Base-by-base conservation (phyloP, 768 basidiomycete genomes). In the Tricholoma sp. region DNA sequence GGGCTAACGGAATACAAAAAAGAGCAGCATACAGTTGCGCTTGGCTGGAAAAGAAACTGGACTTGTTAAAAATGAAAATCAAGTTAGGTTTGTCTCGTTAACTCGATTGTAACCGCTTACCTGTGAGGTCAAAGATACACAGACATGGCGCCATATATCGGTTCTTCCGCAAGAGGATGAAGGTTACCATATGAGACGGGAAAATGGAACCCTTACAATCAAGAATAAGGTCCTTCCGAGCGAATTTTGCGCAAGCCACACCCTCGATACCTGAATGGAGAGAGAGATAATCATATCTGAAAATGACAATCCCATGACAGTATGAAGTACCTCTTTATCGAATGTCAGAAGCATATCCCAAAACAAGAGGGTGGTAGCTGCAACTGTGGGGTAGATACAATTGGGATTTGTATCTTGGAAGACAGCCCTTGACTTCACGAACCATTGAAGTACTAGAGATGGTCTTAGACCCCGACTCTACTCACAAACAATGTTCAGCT, bases 281-380 rank as follows among this genome's bases (percentile, higher is more conserved):
- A 24, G 4, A 5, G 28, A 24, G 11, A 28, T 29, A 37, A 39
- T 20, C 34, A 20, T 12, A 1, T 24, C 20, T 39, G 18, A 36
- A 37, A 11, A 52, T 28, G 13, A 34, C 6, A 50, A 24, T 24
- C 1, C 24, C 24, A 4, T 4, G n/a, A n/a, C 17, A 34, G 5
- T 11, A 9, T 5, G 36, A 20, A 17, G 31, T 52, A 52, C 51
- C 39, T 39, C 34, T 15, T 39, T 34, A 39, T 52, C 51, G 5
- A 52, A 13, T 39, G 51, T 52, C 34, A 52, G 18, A 11, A 52
- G 31, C 7, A 39, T 52, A 36, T 52, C 51, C 51, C 51, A 52
- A 52, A 20, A 18, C 34, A 52, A 24, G 11, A 52, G 34, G 39
- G 18, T n/a, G 18, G 13, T n/a, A 17, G 51, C 34, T 39, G 32